Evolutionary conservation across 495 filamentous ascomycete genomes (phyloP).

Genomic region (Saxophila tyrrhenica): DNA sequence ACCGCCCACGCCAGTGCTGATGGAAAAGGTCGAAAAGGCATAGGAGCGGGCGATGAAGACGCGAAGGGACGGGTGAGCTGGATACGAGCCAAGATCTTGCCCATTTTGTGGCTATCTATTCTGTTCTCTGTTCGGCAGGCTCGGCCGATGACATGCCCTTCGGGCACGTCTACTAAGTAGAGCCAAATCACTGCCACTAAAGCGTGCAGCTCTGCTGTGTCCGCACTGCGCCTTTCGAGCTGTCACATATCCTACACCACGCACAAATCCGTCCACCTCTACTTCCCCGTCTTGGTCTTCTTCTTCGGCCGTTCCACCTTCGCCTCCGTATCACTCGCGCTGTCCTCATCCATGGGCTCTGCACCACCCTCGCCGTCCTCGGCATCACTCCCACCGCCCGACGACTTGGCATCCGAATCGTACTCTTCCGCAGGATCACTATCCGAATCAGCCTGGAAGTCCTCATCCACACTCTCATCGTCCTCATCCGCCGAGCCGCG

Average conservation of each 20-base stretch:
- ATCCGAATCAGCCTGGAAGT: constrained; percentile 84
- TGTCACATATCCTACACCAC: no score
- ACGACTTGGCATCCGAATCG: constrained; percentile 80
- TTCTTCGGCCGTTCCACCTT: constrained; percentile 54
- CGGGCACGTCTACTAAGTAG: neutral
- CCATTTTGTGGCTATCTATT: no score
- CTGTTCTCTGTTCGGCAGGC: no score
- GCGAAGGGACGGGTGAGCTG: no score
- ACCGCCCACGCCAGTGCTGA: no score
- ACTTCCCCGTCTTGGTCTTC: constrained; percentile 48
- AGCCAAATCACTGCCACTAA: neutral
- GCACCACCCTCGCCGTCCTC: constrained; percentile 44
- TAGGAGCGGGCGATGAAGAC: no score
- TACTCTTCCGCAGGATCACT: constrained; percentile 95
- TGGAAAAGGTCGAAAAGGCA: no score
- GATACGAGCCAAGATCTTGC: no score
- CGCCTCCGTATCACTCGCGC: constrained; percentile 35
- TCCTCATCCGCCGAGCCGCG: constrained; percentile 93
- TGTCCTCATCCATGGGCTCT: constrained; percentile 27
- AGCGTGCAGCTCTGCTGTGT: no score
- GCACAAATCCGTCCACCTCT: no score
- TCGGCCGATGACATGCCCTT: neutral
- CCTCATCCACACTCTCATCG: constrained; percentile 85
- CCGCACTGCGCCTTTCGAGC: no score
- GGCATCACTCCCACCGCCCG: constrained; percentile 56